Conservation (phyloP, 1,284 basidiomycete genomes). For the Caloboletus firmus region DNA sequence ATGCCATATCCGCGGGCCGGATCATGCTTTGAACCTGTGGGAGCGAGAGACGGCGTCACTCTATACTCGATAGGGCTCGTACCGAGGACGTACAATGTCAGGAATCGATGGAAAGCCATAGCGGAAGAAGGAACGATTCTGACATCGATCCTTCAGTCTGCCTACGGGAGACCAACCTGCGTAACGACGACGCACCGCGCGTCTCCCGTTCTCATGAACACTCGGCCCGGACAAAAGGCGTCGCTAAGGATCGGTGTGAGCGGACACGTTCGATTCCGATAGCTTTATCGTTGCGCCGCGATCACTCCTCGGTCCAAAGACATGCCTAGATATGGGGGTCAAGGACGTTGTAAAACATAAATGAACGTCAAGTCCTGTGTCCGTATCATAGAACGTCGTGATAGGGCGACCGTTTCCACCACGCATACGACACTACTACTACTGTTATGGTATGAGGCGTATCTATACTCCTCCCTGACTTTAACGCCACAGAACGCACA, state of each 20-base stretch:
- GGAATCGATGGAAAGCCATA: neutral
- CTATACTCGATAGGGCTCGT: neutral
- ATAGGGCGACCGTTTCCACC: neutral
- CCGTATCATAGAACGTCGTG: neutral
- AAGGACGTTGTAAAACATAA: neutral
- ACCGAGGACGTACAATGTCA: neutral
- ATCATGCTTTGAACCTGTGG: neutral
- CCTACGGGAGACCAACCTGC: neutral
- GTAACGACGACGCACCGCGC: neutral
- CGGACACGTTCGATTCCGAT: neutral
- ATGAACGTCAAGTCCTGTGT: neutral
- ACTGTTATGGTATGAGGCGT: too few relatives aligned
- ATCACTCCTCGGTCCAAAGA: neutral
- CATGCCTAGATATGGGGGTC: too few relatives aligned
- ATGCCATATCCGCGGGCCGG: constrained; percentile 7
- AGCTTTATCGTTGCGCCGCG: too few relatives aligned
- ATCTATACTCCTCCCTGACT: neutral
- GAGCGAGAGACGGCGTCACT: neutral
- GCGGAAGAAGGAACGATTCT: neutral
- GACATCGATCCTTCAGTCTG: neutral
- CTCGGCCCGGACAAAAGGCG: neutral
- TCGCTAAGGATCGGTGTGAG: neutral
- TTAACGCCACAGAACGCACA: neutral
- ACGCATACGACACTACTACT: too few relatives aligned
- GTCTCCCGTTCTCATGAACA: neutral